These are phyloP conservation scores for Penicillium lividum DNA, from an alignment of 495 filamentous ascomycete species.

Conservation along the genomic window DNA sequence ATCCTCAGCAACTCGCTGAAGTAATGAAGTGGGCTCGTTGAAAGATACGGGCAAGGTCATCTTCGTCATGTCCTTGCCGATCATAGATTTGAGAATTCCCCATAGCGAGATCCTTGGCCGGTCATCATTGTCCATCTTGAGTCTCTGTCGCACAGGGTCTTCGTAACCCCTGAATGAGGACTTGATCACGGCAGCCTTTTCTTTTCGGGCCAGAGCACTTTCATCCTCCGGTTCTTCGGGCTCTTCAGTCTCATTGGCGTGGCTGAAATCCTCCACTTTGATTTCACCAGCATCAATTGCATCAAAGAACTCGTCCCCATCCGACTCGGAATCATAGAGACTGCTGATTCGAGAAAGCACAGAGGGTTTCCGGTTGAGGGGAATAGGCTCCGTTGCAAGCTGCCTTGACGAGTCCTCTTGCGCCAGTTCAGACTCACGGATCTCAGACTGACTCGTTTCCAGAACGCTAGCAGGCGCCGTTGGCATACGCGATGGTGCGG, in stretches of 20 bases:
- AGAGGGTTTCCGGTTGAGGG: conserved; percentile 31
- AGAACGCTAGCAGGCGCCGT: conserved; percentile 16
- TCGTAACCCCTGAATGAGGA: conserved; percentile 89
- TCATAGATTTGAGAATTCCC: conserved; percentile 98
- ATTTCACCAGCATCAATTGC: conserved; percentile 92
- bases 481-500: conserved; percentile 26
- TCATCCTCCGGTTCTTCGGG: conserved; percentile 44
- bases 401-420: conserved; percentile 10
- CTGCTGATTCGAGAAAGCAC: conserved; percentile 38
- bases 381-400: conserved; percentile 10
- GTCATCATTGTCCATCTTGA: conserved; percentile 91
- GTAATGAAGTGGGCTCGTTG: conserved; percentile 96
- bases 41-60: conserved; percentile 99
- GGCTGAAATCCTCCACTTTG: conserved; percentile 64
- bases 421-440: conserved; percentile 12
- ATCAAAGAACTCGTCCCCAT: conserved; percentile 96
- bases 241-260: conserved; percentile 44
- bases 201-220: conserved; percentile 48
- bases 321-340: conserved; percentile 76
- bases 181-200: conserved; percentile 59
- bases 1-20: conserved; percentile 94
- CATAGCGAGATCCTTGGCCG: conserved; percentile 92
- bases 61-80: conserved; percentile 99
- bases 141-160: conserved; percentile 69
- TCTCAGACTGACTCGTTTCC: conserved; percentile 21